Evolutionary conservation across 1,284 basidiomycete genomes (phyloP).

Genomic region (Schizophyllum amplum): DNA sequence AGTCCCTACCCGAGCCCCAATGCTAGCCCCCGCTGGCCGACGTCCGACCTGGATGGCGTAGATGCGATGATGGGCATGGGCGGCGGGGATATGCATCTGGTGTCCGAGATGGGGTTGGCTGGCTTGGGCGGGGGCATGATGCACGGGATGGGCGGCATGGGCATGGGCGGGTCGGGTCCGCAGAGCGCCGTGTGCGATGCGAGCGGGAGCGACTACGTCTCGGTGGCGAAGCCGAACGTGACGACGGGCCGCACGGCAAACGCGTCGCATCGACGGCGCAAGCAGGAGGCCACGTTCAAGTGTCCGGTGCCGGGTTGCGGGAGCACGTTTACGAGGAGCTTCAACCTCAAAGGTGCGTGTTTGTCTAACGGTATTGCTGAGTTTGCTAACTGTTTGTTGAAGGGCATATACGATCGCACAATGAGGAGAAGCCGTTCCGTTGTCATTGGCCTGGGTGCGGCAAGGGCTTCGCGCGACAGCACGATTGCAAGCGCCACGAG

Average conservation of each 20-base stretch:
- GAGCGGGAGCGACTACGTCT: slow-evolving; percentile 7
- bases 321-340: slow-evolving; percentile 76
- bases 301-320: slow-evolving; percentile 75
- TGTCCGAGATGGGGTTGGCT: background rate
- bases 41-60: slow-evolving; percentile 18
- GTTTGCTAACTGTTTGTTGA: slow-evolving; percentile 18
- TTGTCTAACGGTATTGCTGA: slow-evolving; percentile 24
- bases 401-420: slow-evolving; percentile 76
- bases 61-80: background rate
- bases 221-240: slow-evolving; percentile 49
- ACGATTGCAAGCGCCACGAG: slow-evolving; percentile 80
- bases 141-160: slow-evolving; percentile 1
- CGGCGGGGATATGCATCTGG: slow-evolving; percentile 7
- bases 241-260: slow-evolving; percentile 69
- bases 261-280: slow-evolving; percentile 63
- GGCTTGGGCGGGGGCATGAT: slow-evolving; percentile 7
- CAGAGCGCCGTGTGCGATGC: too few species aligned
- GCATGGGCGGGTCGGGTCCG: background rate
- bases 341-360: slow-evolving; percentile 55
- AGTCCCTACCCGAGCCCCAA: slow-evolving; percentile 54
- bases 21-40: slow-evolving; percentile 33
- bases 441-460: slow-evolving; percentile 83
- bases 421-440: slow-evolving; percentile 75
- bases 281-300: slow-evolving; percentile 65
- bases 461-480: slow-evolving; percentile 78